Percentiles rank a stretch among this genome's conserved stretches.
phyloP scores from a whole-genome alignment of 1,139 yeast genomes.

The Tardiomyces digboiensis region DNA sequence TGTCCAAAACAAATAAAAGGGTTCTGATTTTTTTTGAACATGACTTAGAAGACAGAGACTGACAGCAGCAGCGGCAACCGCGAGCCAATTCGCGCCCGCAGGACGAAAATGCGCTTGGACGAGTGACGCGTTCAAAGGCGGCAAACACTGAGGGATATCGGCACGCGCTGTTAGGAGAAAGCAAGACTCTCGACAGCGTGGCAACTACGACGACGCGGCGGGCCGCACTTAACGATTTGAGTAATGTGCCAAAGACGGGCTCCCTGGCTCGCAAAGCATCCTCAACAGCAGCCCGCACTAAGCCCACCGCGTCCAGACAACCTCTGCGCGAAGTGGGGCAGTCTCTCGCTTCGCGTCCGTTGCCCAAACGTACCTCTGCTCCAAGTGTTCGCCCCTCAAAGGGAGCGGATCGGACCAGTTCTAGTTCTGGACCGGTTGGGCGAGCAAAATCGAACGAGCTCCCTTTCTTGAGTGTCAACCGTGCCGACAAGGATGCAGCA shows the following conservation, averaged over 20 bases:
- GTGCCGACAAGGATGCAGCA: too few relatives aligned
- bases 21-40: too few relatives aligned
- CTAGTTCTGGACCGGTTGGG: not conserved
- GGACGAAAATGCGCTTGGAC: not conserved
- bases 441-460: not conserved
- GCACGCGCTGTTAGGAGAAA: not conserved
- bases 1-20: too few relatives aligned
- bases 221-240: not conserved
- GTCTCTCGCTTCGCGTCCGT: not conserved
- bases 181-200: not conserved
- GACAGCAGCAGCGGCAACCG: not conserved
- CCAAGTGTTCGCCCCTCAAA: not conserved
- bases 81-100: not conserved
- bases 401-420: not conserved
- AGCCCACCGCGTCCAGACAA: not conserved
- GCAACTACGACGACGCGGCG: not conserved
- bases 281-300: not conserved
- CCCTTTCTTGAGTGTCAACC: not conserved
- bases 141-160: not conserved
- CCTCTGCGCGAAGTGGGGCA: not conserved
- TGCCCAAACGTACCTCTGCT: not conserved
- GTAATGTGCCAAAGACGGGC: not conserved
- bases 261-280: not conserved
- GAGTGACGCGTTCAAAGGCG: not conserved
- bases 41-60: too few relatives aligned